phyloP scores from a whole-genome alignment of 768 basidiomycete species.

The Psilocybe sp. region DNA sequence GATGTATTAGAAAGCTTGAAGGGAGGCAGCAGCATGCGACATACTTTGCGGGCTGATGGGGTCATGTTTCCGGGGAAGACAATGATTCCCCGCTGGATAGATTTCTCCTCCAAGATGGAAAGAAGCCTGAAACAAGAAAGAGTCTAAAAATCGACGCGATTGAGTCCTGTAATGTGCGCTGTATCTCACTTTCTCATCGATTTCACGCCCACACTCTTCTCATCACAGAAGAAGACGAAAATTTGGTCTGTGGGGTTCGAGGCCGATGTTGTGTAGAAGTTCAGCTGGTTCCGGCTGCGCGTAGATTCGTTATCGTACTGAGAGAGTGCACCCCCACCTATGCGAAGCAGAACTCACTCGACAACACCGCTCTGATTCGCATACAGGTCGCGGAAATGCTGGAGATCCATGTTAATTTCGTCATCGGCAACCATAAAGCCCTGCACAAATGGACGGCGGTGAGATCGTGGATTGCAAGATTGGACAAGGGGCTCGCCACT shows the following conservation, averaged over 20 bases:
- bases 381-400: slow-evolving; percentile 71
- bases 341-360: slow-evolving; percentile 63
- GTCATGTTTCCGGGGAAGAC: slow-evolving; percentile 97
- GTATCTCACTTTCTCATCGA: slow-evolving; percentile 90
- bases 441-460: slow-evolving; percentile 39
- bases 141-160: slow-evolving; percentile 3
- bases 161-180: not conserved
- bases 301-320: not conserved
- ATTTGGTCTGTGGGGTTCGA: slow-evolving; percentile 74
- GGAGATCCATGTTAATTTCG: slow-evolving; percentile 86
- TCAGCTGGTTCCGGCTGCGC: slow-evolving; percentile 79
- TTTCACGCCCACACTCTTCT: slow-evolving; percentile 92
- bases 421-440: slow-evolving; percentile 93
- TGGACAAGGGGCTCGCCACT: slow-evolving; percentile 4
- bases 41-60: slow-evolving; percentile 90
- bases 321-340: not conserved
- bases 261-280: slow-evolving; percentile 82
- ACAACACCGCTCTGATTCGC: slow-evolving; percentile 72
- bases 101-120: slow-evolving; percentile 86
- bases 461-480: slow-evolving; percentile 18
- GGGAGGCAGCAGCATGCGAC: slow-evolving; percentile 11
- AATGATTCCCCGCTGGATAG: slow-evolving; percentile 87
- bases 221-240: slow-evolving; percentile 95
- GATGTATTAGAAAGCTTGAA: slow-evolving; percentile 7
- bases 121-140: slow-evolving; percentile 60